These are phyloP conservation scores for Claviceps paspali DNA, from an alignment of 2,329 filamentous ascomycete genomes.

Conservation along the genomic window DNA sequence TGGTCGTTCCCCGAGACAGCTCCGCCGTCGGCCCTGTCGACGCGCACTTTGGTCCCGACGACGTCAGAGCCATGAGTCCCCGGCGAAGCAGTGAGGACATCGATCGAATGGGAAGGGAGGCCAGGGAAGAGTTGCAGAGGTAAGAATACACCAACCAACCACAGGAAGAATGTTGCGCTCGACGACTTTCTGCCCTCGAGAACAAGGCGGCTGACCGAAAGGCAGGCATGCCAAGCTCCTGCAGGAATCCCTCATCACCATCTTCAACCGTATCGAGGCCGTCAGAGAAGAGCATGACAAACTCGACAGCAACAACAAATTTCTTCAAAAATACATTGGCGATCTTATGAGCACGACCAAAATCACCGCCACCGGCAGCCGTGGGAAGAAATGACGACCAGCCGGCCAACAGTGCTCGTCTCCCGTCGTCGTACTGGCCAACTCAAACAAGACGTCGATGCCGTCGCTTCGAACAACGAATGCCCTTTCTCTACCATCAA, in stretches of 20 bases:
- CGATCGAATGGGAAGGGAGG: slow-evolving; percentile 72
- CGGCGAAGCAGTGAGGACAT: slow-evolving; percentile 81
- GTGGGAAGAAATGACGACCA: slow-evolving; percentile 34
- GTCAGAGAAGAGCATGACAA: slow-evolving; percentile 93
- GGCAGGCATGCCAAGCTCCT: slow-evolving; percentile 71
- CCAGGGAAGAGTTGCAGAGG: slow-evolving; percentile 50
- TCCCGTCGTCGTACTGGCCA: not conserved
- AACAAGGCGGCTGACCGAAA: not conserved
- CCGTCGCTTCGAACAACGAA: not conserved
- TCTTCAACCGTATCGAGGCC: slow-evolving; percentile 87
- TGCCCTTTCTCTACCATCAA: too few species aligned
- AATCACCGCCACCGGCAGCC: slow-evolving; percentile 43
- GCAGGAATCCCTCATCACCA: slow-evolving; percentile 75
- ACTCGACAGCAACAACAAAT: slow-evolving; percentile 91
- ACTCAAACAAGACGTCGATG: not conserved
- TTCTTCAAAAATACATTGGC: slow-evolving; percentile 94
- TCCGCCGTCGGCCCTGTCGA: slow-evolving; percentile 58
- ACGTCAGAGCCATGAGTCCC: slow-evolving; percentile 90
- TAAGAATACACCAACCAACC: too few species aligned
- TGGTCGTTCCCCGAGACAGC: slow-evolving; percentile 66
- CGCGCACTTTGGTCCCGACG: slow-evolving; percentile 66
- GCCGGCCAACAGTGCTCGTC: not conserved
- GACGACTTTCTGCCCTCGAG: too few species aligned
- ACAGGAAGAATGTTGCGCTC: too few species aligned
- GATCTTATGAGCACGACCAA: slow-evolving; percentile 82